Evolutionary conservation across 805 yeast species (phyloP), one percentile per base, ranked within the genome.

Genomic region (Ogataea salicorniae): DNA sequence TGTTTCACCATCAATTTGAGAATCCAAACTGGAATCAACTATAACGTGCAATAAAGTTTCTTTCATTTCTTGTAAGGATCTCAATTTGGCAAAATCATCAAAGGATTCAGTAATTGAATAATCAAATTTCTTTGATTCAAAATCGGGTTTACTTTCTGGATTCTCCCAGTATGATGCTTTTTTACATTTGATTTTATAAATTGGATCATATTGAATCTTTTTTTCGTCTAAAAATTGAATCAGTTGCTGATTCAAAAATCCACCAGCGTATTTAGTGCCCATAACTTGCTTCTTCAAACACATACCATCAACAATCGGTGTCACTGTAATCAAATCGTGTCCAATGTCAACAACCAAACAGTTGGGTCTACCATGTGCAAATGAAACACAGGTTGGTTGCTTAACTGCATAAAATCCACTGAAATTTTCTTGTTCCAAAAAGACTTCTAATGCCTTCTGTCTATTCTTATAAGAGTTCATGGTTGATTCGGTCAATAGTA

Each of bases 291-390:
- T 83, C 41, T 84, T 74, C 48, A 87, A 68, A 41, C 89, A 83
- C 67, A 84, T 79, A 22, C 95, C 95, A 67, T 85, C 96, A 50
- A 83, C 80, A 18, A 86, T 89, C 2, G 91, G 96, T 5, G 94
- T 84, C 1, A 83, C 91, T 51, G 88, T 80, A 17, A 78, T 72
- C 2, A 83, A 69, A 61, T 86, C 91, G 60, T 87, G 94, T 6
- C 96, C 96, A 37, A 87, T 68, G 63, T 89, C 96, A 37, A 89
- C 92, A 37, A 89, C 89, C 33, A 89, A 70, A 62, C 95, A 89
- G 50, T 84, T 84, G 40, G 95, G 90, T 62, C 95, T 76, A 4
- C 96, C 96, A 53, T 86, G 84, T 11, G 92, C 90, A 67, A 91
- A 91, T 1, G 96, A 81, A 1, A 86, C 82, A 68, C 95, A 85